These are phyloP conservation scores for Atkinsonella hypoxylon DNA, from an alignment of 2,329 filamentous ascomycete genomes.

Conservation along the genomic window DNA sequence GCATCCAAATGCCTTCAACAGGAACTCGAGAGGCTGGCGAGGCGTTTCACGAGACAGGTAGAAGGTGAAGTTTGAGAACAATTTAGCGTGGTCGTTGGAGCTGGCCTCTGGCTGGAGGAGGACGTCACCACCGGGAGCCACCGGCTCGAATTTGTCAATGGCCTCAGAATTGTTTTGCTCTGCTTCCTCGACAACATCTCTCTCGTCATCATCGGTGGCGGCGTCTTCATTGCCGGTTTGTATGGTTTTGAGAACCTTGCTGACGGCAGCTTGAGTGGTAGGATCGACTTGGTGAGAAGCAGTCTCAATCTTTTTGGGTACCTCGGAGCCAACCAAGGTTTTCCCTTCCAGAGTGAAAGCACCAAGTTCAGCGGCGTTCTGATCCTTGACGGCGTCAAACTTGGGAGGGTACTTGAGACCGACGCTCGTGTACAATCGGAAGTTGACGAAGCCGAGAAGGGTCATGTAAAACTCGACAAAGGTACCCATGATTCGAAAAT, in stretches of 20 bases:
- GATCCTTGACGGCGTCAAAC: constrained; percentile 78
- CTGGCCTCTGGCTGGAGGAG: constrained; percentile 65
- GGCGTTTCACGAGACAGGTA: constrained; percentile 92
- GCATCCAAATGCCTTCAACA: constrained; percentile 88
- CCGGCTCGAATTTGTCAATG: constrained; percentile 86
- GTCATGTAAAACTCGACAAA: constrained; percentile 99
- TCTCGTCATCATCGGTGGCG: constrained; percentile 20
- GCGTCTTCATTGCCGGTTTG: constrained; percentile 40
- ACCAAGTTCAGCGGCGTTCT: constrained; percentile 76
- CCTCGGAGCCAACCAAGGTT: constrained; percentile 45
- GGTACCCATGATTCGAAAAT: constrained; percentile 98
- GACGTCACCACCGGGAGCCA: constrained; percentile 72
- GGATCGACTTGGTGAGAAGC: constrained; percentile 43
- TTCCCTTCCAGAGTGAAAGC: constrained; percentile 80
- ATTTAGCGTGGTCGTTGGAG: constrained; percentile 53
- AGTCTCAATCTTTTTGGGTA: constrained; percentile 39
- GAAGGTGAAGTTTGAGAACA: constrained; percentile 84
- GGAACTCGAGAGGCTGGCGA: constrained; percentile 79
- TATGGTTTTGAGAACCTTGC: constrained; percentile 58
- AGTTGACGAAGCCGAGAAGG: constrained; percentile 90
- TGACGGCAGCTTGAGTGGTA: constrained; percentile 51
- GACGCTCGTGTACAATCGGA: constrained; percentile 79
- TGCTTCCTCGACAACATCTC: constrained; percentile 26
- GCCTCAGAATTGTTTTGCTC: constrained; percentile 34
- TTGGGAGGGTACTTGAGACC: constrained; percentile 93